Evolutionary conservation across 1,139 yeast species (phyloP).

Genomic region (Zygosaccharomyces pseudobailii): DNA sequence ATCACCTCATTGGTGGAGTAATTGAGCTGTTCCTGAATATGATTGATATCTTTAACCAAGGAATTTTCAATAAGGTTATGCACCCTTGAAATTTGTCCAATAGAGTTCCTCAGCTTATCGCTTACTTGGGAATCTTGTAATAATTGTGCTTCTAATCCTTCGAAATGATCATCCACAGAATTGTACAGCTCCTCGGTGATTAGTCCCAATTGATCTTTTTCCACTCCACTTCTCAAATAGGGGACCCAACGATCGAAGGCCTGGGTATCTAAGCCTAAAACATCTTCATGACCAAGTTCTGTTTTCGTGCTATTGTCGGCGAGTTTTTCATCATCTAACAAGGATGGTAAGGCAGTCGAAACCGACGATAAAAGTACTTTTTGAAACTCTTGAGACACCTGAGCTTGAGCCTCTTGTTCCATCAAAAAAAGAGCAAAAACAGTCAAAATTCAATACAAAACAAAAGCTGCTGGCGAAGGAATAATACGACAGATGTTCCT

Average conservation of each 20-base stretch:
- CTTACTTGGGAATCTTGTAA: slow-evolving; percentile 33
- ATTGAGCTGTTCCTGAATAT: slow-evolving; percentile 45
- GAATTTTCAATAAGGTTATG: slow-evolving; percentile 27
- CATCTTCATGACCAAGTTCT: slow-evolving; percentile 14
- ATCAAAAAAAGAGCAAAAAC: slow-evolving; percentile 10
- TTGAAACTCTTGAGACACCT: slow-evolving; percentile 29
- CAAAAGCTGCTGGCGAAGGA: background rate
- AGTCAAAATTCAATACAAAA: background rate
- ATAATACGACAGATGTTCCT: background rate
- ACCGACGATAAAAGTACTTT: slow-evolving; percentile 25
- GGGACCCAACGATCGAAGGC: slow-evolving; percentile 34
- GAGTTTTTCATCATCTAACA: slow-evolving; percentile 3
- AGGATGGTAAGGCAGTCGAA: slow-evolving; percentile 12
- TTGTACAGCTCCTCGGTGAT: slow-evolving; percentile 30
- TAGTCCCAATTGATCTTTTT: slow-evolving; percentile 20
- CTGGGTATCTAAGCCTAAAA: slow-evolving; percentile 26
- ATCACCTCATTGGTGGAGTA: slow-evolving; percentile 62
- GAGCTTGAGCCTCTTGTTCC: slow-evolving; percentile 28
- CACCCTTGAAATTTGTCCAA: slow-evolving; percentile 29
- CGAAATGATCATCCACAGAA: slow-evolving; percentile 33
- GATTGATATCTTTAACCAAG: slow-evolving; percentile 22
- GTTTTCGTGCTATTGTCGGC: background rate
- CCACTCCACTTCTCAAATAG: slow-evolving; percentile 27
- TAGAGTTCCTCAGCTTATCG: slow-evolving; percentile 30
- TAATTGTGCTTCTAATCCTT: slow-evolving; percentile 32